phyloP scores from a whole-genome alignment of 331 rosid species.

The Erythrophleum ivorense region DNA sequence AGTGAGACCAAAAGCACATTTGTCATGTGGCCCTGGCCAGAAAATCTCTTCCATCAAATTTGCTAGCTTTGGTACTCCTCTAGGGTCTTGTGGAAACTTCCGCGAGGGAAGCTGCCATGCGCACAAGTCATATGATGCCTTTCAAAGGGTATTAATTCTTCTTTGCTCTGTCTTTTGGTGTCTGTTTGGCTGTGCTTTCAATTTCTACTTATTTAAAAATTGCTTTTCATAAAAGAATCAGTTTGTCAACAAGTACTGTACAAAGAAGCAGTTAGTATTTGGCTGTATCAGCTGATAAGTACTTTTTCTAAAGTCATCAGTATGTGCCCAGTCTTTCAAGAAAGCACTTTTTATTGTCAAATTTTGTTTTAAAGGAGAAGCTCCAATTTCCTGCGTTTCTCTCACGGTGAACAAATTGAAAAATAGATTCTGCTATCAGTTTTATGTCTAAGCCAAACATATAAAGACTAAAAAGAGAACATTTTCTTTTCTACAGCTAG shows the following conservation, averaged over 20 bases:
- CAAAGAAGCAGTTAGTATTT: neutral
- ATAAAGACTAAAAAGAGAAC: neutral
- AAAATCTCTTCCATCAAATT: conserved; percentile 87
- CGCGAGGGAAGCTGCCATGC: conserved; percentile 87
- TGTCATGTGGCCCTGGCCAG: conserved; percentile 82
- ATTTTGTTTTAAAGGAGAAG: neutral
- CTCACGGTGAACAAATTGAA: neutral
- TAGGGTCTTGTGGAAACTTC: conserved; percentile 83
- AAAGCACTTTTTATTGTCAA: neutral
- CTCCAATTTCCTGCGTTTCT: neutral
- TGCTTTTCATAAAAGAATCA: neutral
- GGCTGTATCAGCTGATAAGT: neutral
- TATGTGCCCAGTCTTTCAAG: neutral
- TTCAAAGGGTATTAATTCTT: conserved; percentile 65
- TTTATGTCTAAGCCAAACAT: neutral
- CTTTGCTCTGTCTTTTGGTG: conserved; percentile 1
- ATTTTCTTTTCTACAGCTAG: neutral
- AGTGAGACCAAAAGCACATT: conserved; percentile 75
- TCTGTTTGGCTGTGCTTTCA: conserved; percentile 6
- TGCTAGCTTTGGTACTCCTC: conserved; percentile 92
- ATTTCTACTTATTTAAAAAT: neutral
- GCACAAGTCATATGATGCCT: conserved; percentile 73
- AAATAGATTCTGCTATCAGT: neutral
- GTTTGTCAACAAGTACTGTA: neutral
- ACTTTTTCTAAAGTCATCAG: neutral